phyloP scores from a whole-genome alignment of 352 stramenopile genomes.

The Phytophthora constricta region DNA sequence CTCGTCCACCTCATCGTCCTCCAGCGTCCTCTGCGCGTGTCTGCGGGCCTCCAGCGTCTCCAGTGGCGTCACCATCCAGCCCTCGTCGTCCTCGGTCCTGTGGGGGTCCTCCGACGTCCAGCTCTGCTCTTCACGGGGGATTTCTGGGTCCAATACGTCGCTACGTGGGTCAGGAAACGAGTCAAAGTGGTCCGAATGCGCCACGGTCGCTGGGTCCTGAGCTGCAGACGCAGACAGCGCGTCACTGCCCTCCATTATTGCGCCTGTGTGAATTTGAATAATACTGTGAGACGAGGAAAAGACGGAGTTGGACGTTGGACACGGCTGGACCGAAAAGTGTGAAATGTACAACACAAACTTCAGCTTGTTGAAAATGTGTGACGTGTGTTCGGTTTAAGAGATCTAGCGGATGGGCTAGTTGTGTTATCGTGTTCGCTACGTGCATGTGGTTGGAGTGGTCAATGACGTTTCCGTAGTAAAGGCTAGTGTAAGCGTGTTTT shows the following conservation, averaged over 20 bases:
- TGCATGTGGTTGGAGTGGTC: no score
- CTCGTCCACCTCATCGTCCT: constrained; percentile 38
- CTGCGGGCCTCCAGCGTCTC: constrained; percentile 18
- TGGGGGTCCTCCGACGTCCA: constrained; percentile 22
- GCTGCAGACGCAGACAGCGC: constrained; percentile 22
- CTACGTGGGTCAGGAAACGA: not conserved
- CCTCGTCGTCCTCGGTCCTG: constrained; percentile 40
- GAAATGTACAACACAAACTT: constrained; percentile 15
- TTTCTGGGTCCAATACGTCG: constrained; percentile 4
- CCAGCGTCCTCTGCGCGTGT: constrained; percentile 14
- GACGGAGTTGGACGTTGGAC: not conserved
- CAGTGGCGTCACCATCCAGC: constrained; percentile 41
- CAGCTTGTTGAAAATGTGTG: no score
- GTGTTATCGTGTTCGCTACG: no score
- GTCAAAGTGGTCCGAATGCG: not conserved
- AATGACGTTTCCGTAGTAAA: no score
- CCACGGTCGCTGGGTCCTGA: constrained; percentile 10
- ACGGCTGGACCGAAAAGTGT: not conserved
- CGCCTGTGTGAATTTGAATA: constrained; percentile 19
- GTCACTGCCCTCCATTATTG: constrained; percentile 12
- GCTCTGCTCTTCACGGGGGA: constrained; percentile 10
- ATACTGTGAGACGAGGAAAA: no score
- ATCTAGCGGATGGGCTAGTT: no score
- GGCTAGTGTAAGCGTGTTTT: no score
- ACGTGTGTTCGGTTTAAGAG: no score